Evolutionary conservation across 2,329 filamentous ascomycete species (phyloP).

Genomic region (Xylaria sp.): DNA sequence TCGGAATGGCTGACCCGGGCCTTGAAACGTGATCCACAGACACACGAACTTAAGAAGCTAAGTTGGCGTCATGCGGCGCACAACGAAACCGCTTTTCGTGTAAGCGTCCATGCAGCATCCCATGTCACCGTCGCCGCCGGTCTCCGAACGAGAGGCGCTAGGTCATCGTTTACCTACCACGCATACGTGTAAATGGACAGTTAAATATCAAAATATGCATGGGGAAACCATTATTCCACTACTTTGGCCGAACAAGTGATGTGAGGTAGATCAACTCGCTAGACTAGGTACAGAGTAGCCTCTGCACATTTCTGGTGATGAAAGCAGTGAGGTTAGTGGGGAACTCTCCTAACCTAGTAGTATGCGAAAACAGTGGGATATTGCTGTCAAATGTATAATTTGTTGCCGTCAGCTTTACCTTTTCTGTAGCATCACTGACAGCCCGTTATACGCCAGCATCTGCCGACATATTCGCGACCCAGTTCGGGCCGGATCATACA

Average conservation of each 20-base stretch:
- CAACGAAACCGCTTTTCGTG: constrained; percentile 26
- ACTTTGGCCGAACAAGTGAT: not conserved
- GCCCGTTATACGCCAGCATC: constrained; percentile 15
- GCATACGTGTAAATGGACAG: not conserved
- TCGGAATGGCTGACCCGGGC: constrained; percentile 34
- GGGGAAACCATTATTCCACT: constrained; percentile 5
- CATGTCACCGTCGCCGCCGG: constrained; percentile 25
- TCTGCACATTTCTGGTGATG: not conserved
- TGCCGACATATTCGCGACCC: constrained; percentile 21
- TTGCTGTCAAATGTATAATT: not conserved
- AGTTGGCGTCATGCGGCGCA: constrained; percentile 26
- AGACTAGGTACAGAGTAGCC: not conserved
- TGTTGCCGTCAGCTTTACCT: not conserved
- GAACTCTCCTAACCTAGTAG: not conserved
- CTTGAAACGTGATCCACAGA: constrained; percentile 22
- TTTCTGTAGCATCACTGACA: constrained; percentile 3
- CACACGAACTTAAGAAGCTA: constrained; percentile 25
- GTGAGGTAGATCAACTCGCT: not conserved
- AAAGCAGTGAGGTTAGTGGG: not conserved
- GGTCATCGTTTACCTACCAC: not conserved
- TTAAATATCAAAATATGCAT: constrained; percentile 15
- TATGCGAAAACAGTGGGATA: not conserved
- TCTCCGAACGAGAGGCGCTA: constrained; percentile 25
- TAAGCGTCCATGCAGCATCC: constrained; percentile 30
- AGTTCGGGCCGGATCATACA: constrained; percentile 16